Evolutionary conservation across 805 yeast species (phyloP).

Genomic region (Hyphopichia homilentoma): DNA sequence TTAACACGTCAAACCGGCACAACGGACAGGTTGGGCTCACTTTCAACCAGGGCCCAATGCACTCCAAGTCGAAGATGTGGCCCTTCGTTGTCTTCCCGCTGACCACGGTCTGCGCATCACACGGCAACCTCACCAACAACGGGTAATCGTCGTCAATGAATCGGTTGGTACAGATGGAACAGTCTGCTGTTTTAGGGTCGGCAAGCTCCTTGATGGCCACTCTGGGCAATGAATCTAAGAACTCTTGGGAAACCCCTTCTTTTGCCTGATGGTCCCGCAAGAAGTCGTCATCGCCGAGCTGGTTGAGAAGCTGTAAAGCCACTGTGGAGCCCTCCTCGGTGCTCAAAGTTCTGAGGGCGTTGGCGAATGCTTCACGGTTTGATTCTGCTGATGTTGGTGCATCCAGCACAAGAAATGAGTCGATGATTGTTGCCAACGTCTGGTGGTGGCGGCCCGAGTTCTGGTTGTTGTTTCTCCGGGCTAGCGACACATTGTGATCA

Average conservation of each 20-base stretch:
- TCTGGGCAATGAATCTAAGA: constrained; percentile 74
- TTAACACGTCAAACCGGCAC: constrained; percentile 71
- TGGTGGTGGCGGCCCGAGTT: constrained; percentile 22
- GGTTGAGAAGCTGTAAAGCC: constrained; percentile 21
- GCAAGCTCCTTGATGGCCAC: constrained; percentile 37
- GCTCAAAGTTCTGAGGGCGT: constrained; percentile 27
- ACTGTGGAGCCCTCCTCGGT: constrained; percentile 28
- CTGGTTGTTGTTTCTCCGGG: constrained; percentile 4
- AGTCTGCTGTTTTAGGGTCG: constrained; percentile 52
- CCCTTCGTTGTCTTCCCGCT: constrained; percentile 24
- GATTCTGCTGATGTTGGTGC: constrained; percentile 3
- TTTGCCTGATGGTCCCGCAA: no score
- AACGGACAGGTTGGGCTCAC: constrained; percentile 77
- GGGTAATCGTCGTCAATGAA: constrained; percentile 75
- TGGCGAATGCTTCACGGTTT: constrained; percentile 20
- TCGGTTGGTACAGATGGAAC: constrained; percentile 80
- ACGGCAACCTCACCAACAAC: constrained; percentile 70
- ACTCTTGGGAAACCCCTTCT: constrained; percentile 64
- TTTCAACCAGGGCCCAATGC: constrained; percentile 86
- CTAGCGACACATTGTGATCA: constrained; percentile 37
- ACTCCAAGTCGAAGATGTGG: constrained; percentile 84
- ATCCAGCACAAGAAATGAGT: constrained; percentile 25
- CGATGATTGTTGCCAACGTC: constrained; percentile 31
- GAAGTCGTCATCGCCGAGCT: background rate
- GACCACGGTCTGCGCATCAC: constrained; percentile 37